Evolutionary conservation across 1,139 yeast genomes (phyloP).

Genomic region (Lodderomyces oxycetoniae): DNA sequence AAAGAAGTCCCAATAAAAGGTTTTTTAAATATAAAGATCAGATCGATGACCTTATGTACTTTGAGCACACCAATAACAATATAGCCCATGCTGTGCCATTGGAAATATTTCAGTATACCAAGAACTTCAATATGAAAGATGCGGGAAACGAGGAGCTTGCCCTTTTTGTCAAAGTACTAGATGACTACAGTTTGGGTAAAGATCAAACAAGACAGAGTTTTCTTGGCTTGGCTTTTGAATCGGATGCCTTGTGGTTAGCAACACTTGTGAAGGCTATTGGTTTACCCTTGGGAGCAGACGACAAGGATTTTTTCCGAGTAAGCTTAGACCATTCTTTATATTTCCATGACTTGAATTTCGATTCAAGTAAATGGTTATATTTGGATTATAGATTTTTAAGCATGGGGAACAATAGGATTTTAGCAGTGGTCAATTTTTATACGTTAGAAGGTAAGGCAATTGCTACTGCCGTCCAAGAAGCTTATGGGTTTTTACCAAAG

Average conservation of each 20-base stretch:
- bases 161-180: slow-evolving; percentile 30
- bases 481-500: slow-evolving; percentile 26
- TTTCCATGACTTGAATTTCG: slow-evolving; percentile 34
- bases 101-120: slow-evolving; percentile 22
- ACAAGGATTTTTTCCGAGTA: slow-evolving; percentile 30
- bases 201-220: slow-evolving; percentile 19
- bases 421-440: slow-evolving; percentile 25
- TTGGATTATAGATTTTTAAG: slow-evolving; percentile 33
- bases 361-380: slow-evolving; percentile 38
- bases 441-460: slow-evolving; percentile 29
- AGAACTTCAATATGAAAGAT: slow-evolving; percentile 16
- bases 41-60: slow-evolving; percentile 23
- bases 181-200: slow-evolving; percentile 23
- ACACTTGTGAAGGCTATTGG: slow-evolving; percentile 25
- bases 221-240: slow-evolving; percentile 14
- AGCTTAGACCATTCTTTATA: slow-evolving; percentile 40
- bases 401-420: slow-evolving; percentile 32
- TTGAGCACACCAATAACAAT: slow-evolving; percentile 31
- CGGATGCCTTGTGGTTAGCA: slow-evolving; percentile 26
- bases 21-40: slow-evolving; percentile 31
- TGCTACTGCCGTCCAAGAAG: slow-evolving; percentile 37
- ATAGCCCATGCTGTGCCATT: slow-evolving; percentile 29
- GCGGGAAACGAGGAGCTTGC: slow-evolving; percentile 32
- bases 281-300: slow-evolving; percentile 18
- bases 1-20: slow-evolving; percentile 26